These are phyloP conservation scores for Macrolepiota fuliginosa DNA, from an alignment of 768 basidiomycete species.

Conservation along the genomic window DNA sequence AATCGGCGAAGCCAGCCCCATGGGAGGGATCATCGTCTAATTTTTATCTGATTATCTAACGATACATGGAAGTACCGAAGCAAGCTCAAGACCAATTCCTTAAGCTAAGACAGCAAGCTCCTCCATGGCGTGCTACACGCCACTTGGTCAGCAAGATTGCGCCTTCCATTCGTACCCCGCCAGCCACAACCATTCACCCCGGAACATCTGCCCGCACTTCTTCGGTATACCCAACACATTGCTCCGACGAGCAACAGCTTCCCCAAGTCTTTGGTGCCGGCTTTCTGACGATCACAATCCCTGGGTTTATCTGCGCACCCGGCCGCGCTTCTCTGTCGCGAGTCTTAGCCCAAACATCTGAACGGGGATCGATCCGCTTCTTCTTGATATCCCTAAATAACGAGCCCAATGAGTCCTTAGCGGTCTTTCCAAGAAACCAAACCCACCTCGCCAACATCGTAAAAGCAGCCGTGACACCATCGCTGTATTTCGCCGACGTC, in stretches of 20 bases:
- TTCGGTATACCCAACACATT: constrained; percentile 2
- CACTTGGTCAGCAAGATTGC: no score
- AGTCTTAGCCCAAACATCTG: neutral
- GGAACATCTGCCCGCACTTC: neutral
- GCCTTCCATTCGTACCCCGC: no score
- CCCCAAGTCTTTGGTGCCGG: neutral
- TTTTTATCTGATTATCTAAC: no score
- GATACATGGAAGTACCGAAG: no score
- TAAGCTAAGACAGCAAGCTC: no score
- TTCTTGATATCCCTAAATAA: constrained; percentile 3
- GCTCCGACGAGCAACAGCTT: neutral
- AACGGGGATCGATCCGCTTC: neutral
- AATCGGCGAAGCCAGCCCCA: no score
- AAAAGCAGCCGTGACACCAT: constrained; percentile 3
- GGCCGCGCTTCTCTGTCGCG: neutral
- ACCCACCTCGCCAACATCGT: neutral
- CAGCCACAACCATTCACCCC: neutral
- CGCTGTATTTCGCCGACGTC: constrained; percentile 8
- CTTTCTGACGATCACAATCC: neutral
- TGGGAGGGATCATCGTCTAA: no score
- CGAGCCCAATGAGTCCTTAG: neutral
- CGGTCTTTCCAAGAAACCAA: neutral
- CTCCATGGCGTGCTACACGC: no score
- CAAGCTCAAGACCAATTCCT: no score
- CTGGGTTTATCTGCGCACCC: neutral